Conservation (phyloP, 352 stramenopile genomes). For the Globisporangium canariense region DNA sequence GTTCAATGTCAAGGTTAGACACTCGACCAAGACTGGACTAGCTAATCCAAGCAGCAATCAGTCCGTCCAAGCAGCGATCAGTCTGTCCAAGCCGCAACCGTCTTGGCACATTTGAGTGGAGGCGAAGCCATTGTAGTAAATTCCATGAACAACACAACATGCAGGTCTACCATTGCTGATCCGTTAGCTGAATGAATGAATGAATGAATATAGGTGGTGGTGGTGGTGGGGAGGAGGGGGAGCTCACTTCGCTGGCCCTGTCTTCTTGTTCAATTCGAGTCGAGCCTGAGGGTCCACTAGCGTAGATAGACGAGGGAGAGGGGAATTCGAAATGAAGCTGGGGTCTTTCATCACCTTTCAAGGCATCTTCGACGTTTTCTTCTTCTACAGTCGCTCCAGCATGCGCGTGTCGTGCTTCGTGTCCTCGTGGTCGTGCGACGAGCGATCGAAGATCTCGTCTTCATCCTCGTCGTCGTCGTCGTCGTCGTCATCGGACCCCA, state of each 20-base stretch:
- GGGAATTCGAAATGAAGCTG: constrained; percentile 3
- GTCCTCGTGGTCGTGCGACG: constrained; percentile 29
- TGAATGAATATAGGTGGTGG: too few relatives aligned
- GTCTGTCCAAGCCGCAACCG: too few relatives aligned
- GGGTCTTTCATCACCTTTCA: not conserved
- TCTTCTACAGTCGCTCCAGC: constrained; percentile 54
- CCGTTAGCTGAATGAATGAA: too few relatives aligned
- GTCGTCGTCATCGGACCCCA: constrained; percentile 24
- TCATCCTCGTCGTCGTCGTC: constrained; percentile 48
- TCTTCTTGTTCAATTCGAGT: not conserved
- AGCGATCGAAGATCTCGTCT: constrained; percentile 68
- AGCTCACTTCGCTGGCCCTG: not conserved
- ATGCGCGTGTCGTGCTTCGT: constrained; percentile 51
- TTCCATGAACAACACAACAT: not conserved
- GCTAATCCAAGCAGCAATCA: too few relatives aligned
- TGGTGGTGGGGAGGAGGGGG: too few relatives aligned
- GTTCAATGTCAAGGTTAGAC: too few relatives aligned
- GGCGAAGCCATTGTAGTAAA: not conserved
- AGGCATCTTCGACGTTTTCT: constrained; percentile 6
- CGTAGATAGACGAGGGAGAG: not conserved
- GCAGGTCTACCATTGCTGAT: too few relatives aligned
- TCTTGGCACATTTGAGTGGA: too few relatives aligned
- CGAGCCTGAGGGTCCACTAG: not conserved
- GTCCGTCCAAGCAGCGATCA: too few relatives aligned
- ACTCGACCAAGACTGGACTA: too few relatives aligned